Percentiles rank a stretch among this genome's conserved stretches.
phyloP scores from a whole-genome alignment of 805 yeast species.

The Metschnikowia santaceciliae region DNA sequence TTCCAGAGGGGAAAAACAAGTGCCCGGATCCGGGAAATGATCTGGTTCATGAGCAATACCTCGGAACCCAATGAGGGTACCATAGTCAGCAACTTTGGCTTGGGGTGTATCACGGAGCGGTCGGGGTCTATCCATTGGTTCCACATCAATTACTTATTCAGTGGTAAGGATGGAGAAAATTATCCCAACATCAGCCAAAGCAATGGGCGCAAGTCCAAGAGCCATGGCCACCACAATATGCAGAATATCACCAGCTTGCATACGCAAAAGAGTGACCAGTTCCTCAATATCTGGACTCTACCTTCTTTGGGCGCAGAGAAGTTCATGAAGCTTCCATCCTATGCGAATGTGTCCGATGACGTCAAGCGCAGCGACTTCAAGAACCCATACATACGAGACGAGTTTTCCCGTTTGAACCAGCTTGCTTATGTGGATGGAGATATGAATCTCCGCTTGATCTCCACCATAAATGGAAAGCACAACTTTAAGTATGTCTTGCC shows the following conservation, averaged over 20 bases:
- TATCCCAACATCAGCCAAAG: constrained; percentile 22
- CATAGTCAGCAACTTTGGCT: constrained; percentile 33
- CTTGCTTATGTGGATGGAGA: constrained; percentile 32
- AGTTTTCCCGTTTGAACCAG: constrained; percentile 17
- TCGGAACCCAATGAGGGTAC: constrained; percentile 6
- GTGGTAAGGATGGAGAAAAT: constrained; percentile 29
- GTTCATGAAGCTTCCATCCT: constrained; percentile 25
- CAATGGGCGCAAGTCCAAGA: constrained; percentile 6
- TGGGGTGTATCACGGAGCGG: constrained; percentile 50
- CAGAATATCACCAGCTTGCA: neutral
- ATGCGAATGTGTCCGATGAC: constrained; percentile 9
- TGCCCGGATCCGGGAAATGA: constrained; percentile 45
- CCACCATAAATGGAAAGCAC: constrained; percentile 37
- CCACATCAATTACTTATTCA: constrained; percentile 37
- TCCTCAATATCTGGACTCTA: constrained; percentile 45
- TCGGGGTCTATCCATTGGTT: constrained; percentile 66
- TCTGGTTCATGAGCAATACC: constrained; percentile 48
- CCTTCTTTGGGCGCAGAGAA: constrained; percentile 32
- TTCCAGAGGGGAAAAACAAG: constrained; percentile 62
- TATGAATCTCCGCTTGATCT: constrained; percentile 29
- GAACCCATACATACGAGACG: neutral
- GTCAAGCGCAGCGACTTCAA: constrained; percentile 1
- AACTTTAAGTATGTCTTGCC: constrained; percentile 43
- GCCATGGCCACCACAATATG: too few relatives aligned
- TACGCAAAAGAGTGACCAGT: constrained; percentile 12